These are phyloP conservation scores for Penicillium paneum DNA, from an alignment of 2,329 filamentous ascomycete species.

Conservation along the genomic window DNA sequence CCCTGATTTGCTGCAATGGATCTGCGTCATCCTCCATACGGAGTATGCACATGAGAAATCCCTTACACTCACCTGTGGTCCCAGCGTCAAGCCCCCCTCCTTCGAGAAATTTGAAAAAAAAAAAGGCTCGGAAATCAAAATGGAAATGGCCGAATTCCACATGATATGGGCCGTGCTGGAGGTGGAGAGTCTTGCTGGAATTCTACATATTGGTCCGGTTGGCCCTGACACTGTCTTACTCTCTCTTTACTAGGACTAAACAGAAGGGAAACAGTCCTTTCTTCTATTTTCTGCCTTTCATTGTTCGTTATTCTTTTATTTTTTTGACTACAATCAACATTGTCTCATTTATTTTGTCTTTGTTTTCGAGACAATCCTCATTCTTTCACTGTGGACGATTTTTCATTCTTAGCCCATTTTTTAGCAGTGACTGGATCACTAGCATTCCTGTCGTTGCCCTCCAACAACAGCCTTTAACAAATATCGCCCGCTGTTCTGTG, in stretches of 20 bases:
- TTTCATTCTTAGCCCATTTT: conserved; percentile 15
- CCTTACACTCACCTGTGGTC: conserved; percentile 1
- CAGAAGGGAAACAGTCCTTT: conserved; percentile 11
- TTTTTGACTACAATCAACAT: neutral
- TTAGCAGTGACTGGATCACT: conserved; percentile 26
- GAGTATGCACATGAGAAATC: neutral
- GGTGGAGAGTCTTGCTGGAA: conserved; percentile 13
- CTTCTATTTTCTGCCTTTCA: conserved; percentile 6
- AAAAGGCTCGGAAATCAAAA: neutral
- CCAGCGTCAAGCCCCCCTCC: conserved; percentile 7
- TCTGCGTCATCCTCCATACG: neutral
- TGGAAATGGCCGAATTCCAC: neutral
- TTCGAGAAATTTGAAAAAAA: neutral
- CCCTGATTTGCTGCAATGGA: conserved; percentile 1
- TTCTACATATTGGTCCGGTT: conserved; percentile 12
- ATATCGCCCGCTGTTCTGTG: conserved; percentile 9
- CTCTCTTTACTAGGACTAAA: conserved; percentile 1
- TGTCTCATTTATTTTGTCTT: conserved; percentile 3
- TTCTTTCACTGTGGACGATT: conserved; percentile 11
- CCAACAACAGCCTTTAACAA: conserved; percentile 15
- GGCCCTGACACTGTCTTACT: neutral
- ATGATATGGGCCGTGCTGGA: conserved; percentile 3
- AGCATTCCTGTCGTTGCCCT: conserved; percentile 33
- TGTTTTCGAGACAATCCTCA: conserved; percentile 17
- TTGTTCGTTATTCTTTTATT: neutral